These are phyloP conservation scores for Cicer bijugum DNA, from an alignment of 306 rosid genomes.

Conservation along the genomic window DNA sequence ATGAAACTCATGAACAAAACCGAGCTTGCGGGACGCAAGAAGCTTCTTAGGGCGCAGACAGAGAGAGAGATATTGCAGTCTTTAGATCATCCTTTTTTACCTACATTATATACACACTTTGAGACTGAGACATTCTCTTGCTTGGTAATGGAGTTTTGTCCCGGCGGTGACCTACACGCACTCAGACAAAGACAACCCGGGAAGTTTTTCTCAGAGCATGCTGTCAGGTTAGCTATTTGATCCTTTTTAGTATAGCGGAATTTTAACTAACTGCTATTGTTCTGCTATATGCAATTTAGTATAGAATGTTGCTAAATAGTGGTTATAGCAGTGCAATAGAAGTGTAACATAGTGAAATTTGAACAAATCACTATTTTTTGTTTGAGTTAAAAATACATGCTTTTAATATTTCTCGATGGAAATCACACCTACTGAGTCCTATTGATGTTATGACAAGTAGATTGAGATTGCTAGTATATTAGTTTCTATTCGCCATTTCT, in stretches of 20 bases:
- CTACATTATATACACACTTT: constrained; percentile 84
- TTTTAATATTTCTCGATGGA: not conserved
- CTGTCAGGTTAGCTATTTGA: constrained; percentile 75
- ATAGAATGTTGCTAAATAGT: no score
- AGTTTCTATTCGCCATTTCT: not conserved
- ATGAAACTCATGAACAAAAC: constrained; percentile 94
- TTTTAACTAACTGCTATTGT: no score
- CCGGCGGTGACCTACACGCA: constrained; percentile 92
- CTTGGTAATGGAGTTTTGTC: constrained; percentile 94
- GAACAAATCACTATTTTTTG: no score
- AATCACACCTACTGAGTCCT: constrained; percentile 15
- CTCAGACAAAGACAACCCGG: constrained; percentile 90
- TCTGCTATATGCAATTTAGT: no score
- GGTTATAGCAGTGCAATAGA: no score
- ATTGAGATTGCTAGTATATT: not conserved
- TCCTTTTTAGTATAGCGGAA: not conserved
- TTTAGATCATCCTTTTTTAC: constrained; percentile 94
- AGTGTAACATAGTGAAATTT: no score
- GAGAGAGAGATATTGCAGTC: constrained; percentile 95
- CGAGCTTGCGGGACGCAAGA: constrained; percentile 75
- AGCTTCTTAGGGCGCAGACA: constrained; percentile 89
- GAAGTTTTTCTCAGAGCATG: constrained; percentile 85
- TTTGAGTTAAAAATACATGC: not conserved
- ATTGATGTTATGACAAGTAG: constrained; percentile 7
- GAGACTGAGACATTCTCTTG: constrained; percentile 84